Percentiles rank a stretch among this genome's conserved stretches.
Conservation (phyloP, 305 asterid species). For the Ilex paraguariensis region DNA sequence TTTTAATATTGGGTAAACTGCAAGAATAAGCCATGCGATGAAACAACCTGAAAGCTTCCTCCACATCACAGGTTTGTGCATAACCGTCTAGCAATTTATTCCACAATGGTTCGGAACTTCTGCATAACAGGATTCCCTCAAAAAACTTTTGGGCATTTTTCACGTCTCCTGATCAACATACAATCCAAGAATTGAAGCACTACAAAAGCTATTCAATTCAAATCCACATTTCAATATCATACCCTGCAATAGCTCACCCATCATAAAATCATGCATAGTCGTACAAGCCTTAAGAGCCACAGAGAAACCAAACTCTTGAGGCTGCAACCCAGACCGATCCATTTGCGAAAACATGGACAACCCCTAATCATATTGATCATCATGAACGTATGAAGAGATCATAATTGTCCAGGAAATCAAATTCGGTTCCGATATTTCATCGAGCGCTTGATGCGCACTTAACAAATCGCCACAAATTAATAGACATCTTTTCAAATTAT, state of each 20-base stretch:
- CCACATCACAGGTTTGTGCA: not conserved
- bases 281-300: not conserved
- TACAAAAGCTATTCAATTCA: not conserved
- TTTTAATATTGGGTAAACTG: not conserved
- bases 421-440: slow-evolving; percentile 1
- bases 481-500: not conserved
- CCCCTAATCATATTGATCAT: not conserved
- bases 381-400: not conserved
- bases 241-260: not conserved
- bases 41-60: slow-evolving; percentile 1
- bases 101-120: not conserved
- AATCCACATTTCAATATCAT: not conserved
- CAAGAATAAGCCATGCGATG: not conserved
- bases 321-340: not conserved
- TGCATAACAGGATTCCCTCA: not conserved
- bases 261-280: not conserved
- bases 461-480: not conserved
- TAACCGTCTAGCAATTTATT: not conserved
- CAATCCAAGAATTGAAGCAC: no score
- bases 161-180: not conserved
- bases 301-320: not conserved
- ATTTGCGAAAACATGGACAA: not conserved
- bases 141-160: not conserved
- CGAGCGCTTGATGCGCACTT: not conserved
- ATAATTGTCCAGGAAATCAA: not conserved